Percentiles rank a stretch among this genome's conserved stretches.
These are phyloP conservation scores for Ceratonia siliqua DNA, from an alignment of 306 rosid genomes.

Conservation along the genomic window DNA sequence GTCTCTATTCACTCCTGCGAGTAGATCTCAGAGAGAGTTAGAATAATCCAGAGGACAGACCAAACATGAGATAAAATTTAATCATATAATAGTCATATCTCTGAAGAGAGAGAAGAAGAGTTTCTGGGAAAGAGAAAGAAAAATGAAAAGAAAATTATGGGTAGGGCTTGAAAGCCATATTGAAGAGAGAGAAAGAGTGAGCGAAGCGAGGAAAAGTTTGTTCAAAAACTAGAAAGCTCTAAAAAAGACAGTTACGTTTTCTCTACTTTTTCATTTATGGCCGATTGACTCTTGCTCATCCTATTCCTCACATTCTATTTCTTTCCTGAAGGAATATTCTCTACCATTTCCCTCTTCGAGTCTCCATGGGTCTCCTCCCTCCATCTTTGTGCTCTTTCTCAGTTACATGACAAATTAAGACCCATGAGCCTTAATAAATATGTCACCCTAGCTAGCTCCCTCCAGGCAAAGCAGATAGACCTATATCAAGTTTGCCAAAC, in stretches of 20 bases:
- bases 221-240: conserved; percentile 16
- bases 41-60: conserved; percentile 15
- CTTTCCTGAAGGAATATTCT: not conserved
- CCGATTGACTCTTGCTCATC: not conserved
- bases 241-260: conserved; percentile 27
- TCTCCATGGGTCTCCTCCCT: not conserved
- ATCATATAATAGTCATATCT: conserved; percentile 8
- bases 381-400: not conserved
- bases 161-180: conserved; percentile 44
- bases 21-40: conserved; percentile 57
- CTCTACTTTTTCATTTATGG: conserved; percentile 20
- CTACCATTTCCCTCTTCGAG: not conserved
- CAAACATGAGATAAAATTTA: conserved; percentile 12
- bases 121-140: conserved; percentile 25
- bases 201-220: conserved; percentile 40
- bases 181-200: conserved; percentile 54
- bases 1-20: conserved; percentile 42
- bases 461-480: not conserved
- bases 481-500: not conserved
- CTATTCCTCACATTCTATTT: not conserved
- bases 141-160: not conserved
- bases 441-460: not conserved
- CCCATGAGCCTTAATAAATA: not conserved
- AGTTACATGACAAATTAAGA: conserved; percentile 9
- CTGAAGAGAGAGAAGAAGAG: not conserved